A percentile compares a stretch with the other conserved stretches of the same genome.
These are phyloP conservation scores for Hyparrhenia diplandra DNA, from an alignment of 176 grass and related monocot species.

Conservation along the genomic window DNA sequence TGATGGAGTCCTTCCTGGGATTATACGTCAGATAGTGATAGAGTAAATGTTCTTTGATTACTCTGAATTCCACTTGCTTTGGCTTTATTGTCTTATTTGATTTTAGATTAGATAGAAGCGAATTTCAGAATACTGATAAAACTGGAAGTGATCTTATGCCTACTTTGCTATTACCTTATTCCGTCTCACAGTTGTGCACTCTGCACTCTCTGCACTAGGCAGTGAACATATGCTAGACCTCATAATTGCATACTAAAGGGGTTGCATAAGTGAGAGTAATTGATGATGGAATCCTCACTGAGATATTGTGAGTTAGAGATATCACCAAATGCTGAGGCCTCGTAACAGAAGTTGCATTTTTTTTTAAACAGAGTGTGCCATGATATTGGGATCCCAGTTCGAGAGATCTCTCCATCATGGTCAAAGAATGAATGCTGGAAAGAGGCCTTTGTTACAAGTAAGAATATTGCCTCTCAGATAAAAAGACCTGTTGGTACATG, in stretches of 20 bases:
- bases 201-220: background rate
- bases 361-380: slow-evolving; percentile 53
- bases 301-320: background rate
- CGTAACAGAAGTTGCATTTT: slow-evolving; percentile 11
- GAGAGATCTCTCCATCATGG: slow-evolving; percentile 74
- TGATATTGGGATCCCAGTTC: slow-evolving; percentile 59
- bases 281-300: background rate
- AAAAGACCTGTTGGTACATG: background rate
- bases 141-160: background rate
- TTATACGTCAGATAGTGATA: slow-evolving; percentile 78
- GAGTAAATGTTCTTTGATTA: slow-evolving; percentile 50
- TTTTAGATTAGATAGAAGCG: background rate
- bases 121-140: background rate
- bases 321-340: slow-evolving; percentile 10
- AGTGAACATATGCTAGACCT: background rate
- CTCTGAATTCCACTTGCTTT: background rate
- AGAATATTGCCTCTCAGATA: background rate
- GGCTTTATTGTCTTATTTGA: background rate
- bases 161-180: background rate
- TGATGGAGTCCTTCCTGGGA: slow-evolving; percentile 73
- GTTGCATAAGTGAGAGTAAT: background rate
- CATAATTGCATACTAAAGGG: background rate
- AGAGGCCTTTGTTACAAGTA: slow-evolving; percentile 93
- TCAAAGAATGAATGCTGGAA: slow-evolving; percentile 67
- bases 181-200: background rate